Base-by-base conservation (phyloP, 164 flowering plant genomes). In the Brasenia schreberi region DNA sequence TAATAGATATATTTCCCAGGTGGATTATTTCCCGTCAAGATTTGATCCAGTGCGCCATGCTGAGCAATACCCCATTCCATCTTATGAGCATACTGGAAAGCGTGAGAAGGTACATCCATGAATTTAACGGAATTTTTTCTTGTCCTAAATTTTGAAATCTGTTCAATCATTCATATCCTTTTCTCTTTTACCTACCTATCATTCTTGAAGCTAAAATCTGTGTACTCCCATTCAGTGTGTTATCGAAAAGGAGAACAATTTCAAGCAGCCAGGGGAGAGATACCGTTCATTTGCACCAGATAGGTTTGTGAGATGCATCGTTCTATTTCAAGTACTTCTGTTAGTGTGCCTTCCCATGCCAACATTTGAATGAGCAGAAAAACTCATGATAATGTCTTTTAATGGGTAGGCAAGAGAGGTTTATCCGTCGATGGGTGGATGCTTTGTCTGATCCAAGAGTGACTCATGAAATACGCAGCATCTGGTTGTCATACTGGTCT, bases 11-110 rank as follows among this genome's bases (percentile, higher is more conserved):
- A 33, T 33, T 33, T 33, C 39, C 39, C 69, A 94, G 99, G 85
- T 95, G 64, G 81, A 95, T 75, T 95, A 95, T 81, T 95, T 92
- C 85, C 99, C 99, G 18, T 95, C 99, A 60, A 92, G 97, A 76
- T 85, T 67, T 80, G 90, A 85, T 76, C 83, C 91, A 19, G 85
- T 77, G 65, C 99, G 89, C 66, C 88, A 89, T 77, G 96, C 99
- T 71, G 96, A 89, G 84, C 77, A 16, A 69, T 75, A 61, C 79
- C 99, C 99, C n/a, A 79, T 81, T 70, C 96, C 94, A 52, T 68
- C 90, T 67, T 68, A 59, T 33, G 18, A 70, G 18, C 73, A 66
- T 72, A 73, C 71, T 58, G 99, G 96, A 64, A 82, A 65, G 65
- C 97, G 99, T 65, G 96, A 86, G 53, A 91, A 65, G 91, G 98